Evolutionary conservation across 2,329 filamentous ascomycete genomes (phyloP), one percentile per base, ranked within the genome.

Genomic region (Trichoderma atrobrunneum): DNA sequence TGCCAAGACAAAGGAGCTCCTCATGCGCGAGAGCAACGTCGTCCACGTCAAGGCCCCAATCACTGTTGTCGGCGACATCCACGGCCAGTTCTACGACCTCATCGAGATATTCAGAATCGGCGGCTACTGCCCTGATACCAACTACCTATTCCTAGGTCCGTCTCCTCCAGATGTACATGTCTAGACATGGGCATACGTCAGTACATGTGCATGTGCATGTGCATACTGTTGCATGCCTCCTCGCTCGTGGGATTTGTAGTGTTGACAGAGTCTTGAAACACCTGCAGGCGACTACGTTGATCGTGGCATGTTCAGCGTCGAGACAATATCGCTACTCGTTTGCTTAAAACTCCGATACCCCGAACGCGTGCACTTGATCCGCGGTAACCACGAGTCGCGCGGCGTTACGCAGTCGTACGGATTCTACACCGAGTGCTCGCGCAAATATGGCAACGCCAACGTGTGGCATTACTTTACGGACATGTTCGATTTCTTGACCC

Each of bases 381-480:
- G 96, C 77, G 96, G 96, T 76, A 99, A 99, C 83, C 96, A 99
- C 84, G 96, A 99, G 84, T 97, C 94, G 72, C 92, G 96, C 78
- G 96, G 96, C 78, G 96, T 99, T 69, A 99, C 96, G 12, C 96
- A 99, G 83, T 98, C 95, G 32, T 99, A 99, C 83, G 96, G 96
- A 72, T 99, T 99, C 85, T 99, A 99, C 81, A 98, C 96, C 26
- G 96, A 99, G 81, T 99, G 96, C 83, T 94, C 93, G 24, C 92
- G 96, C 76, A 99, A 99, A 84, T 99, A 99, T 83, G 96, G 96
- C 80, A 98, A 97, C 80, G 94, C 96, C 75, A 98, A 96, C 78
- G 96, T 99, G 26, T 99, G 96, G 96, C 96, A 99, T 83, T 96
- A 98, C 82, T 99, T 99, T 81, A 99, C 96, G 76, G 96, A 99